Evolutionary conservation across 306 rosid genomes (phyloP), one percentile per base, ranked within the genome.

Genomic region (Malus asiatica): DNA sequence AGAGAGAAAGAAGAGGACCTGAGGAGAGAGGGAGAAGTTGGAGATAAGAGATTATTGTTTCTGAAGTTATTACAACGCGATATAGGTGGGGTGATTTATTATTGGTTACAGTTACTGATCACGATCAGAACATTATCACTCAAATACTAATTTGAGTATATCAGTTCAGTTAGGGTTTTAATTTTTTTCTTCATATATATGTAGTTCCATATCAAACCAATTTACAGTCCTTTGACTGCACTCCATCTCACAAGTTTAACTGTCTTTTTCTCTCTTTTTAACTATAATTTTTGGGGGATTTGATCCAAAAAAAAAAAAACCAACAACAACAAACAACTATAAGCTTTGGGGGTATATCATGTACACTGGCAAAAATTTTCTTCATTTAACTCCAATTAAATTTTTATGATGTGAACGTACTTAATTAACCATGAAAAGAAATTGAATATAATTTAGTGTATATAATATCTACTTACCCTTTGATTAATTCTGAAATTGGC

Each of bases 391-490:
- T 58, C 8, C 19, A 48, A 18, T 48, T 22, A 6, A 23, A 12
- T 22, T 9, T 58, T 58, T 58, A 22, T 58, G 63, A 22, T 58
- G 30, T 58, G 63, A 11, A 22, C 6, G 30, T 58, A 58, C 30
- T 58, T 22, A 12, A 58, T 22, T 25, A 22, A 11, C 25, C 16
- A 58, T 58, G 30, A 58, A 58, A 10, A 58, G 63, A 22, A 58
- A 11, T 48, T 14, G 55, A 48, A 48, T 5, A 48, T 15, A 48
- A 57, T 20, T 57, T 9, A 52, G 8, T 4, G 20, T 16, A 10
- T 20, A 8, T 57, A 7, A 7, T 10, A 57, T 57, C 25, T n/a
- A 64, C 40, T 81, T 89, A 84, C 90, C 92, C 88, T 42, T 8
- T 8, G 42, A 66, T 11, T 3, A 57, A 29, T 61, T 68, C 60